Evolutionary conservation across 768 basidiomycete genomes (phyloP), one percentile per base, ranked within the genome.

Genomic region (Termitomyces sp.): DNA sequence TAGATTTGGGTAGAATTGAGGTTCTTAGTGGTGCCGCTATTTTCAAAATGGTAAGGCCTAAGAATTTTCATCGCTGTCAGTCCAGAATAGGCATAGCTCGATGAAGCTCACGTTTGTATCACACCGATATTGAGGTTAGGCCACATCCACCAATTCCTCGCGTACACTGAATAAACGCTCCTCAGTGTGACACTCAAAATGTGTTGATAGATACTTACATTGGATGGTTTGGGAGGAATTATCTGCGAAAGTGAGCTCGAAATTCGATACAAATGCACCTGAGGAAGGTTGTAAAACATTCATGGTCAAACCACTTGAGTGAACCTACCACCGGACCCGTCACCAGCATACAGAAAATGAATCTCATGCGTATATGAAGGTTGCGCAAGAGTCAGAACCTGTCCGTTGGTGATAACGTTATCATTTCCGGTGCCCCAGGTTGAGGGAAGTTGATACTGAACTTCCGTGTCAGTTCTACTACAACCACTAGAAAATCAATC

Each of bases 301-400:
- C 18, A 18, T 36, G n/a, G 11, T 36, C 18, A 2, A 49, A 2
- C 3, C 16, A 18, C 18, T 33, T 49, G 15, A 32, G 48, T 12
- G 3, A 24, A 18, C 38, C 13, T 58, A 58, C 33, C 57, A 9
- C 33, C 36, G 63, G 48, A 59, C 7, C 73, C 75, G 51, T 80
- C 79, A 28, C 78, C 79, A 22, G 80, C 74, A 63, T 83, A 83
- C 70, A 83, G 62, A 54, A 83, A 71, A 59, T 83, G 81, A 28
- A 85, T 66, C 60, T 84, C 75, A 60, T 84, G 83, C 1, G 76
- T 72, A 61, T 68, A 74, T 0, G 74, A 75, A n/a, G 71, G 67
- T 0, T 68, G 55, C 8, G 67, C 57, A 20, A 79, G 68, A 7
- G 69, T 60, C 13, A 84, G 54, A 4, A 76, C 67, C 60, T 85